Base-by-base conservation (phyloP, 2,329 filamentous ascomycete genomes). In the Rutstroemia sp. region DNA sequence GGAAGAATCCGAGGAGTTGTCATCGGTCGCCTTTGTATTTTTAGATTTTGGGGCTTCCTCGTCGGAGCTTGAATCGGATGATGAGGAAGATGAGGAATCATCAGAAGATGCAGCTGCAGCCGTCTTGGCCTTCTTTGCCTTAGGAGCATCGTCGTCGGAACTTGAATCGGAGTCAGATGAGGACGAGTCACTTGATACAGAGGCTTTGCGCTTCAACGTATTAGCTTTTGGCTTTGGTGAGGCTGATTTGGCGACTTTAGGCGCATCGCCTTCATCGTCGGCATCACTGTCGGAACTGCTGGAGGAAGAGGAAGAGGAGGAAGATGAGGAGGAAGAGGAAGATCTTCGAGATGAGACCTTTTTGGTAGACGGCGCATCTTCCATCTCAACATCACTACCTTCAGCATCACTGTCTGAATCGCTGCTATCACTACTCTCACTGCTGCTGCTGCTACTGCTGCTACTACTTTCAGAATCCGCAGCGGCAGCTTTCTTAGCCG, bases 151-250 rank as follows among this genome's bases (percentile, higher is more conserved):
- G 42, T 62, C 60, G 14, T 64, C 63, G 17, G 66, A 68, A 9
- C 69, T 70, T 1, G 74, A 76, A 50, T 62, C 57, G 9, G 67
- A 67, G 34, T 64, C 60, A 17, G 67, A 69, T 36, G 57, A 58
- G n/a, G 59, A 58, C 6, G 57, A 59, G 25, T 46, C 49, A 36
- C 34, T 58, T 21, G 38, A 34, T 17, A 57, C 70, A 30, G 72
- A 70, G 7, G 80, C 80, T 73, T 82, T 80, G 39, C 81, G 76
- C 66, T 86, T 86, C 57, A 79, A 66, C 2, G 72, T 72, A 30
- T 78, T 78, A 51, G 64, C 60, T 46, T 68, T 71, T 34, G 58
- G 60, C 56, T 66, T 68, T 44, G 63, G 60, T 17, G 60, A 61
- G 47, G 61, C 36, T 44, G 57, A 48, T 58, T 69, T 70, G 14